Percentiles rank a stretch among this genome's conserved stretches.
Conservation (phyloP, 2,329 filamentous ascomycete genomes). For the Seiridium unicorne region DNA sequence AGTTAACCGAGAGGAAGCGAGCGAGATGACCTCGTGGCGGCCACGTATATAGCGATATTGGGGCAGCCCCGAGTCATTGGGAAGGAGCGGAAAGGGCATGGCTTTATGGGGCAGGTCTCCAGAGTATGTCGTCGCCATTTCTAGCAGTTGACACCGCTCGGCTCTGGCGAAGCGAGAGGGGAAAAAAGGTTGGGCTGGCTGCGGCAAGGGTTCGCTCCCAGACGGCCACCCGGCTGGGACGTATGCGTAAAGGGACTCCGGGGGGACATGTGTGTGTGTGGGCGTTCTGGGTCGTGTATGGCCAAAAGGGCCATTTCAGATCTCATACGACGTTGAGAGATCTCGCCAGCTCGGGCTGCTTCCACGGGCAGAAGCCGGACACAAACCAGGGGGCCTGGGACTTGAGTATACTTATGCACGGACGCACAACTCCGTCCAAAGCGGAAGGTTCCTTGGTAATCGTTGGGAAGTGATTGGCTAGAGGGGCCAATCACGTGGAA, state of each 20-base stretch:
- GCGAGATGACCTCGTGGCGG: neutral
- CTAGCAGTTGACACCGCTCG: neutral
- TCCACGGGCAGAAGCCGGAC: neutral
- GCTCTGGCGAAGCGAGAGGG: neutral
- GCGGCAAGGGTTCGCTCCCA: neutral
- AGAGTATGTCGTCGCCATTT: neutral
- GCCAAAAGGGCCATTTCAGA: neutral
- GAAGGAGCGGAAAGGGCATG: neutral
- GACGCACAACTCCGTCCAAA: neutral
- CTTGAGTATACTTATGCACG: neutral
- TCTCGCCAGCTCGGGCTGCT: neutral
- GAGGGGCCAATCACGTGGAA: neutral
- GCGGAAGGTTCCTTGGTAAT: slow-evolving; percentile 2
- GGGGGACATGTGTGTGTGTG: neutral
- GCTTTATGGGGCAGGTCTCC: slow-evolving; percentile 6
- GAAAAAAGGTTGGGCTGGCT: neutral
- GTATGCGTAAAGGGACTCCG: neutral
- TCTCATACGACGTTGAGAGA: neutral
- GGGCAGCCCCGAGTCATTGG: neutral
- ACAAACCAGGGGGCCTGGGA: neutral
- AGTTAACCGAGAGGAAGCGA: slow-evolving; percentile 1
- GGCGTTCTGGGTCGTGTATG: neutral
- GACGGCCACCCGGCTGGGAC: neutral
- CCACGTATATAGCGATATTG: neutral
- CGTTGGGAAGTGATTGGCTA: neutral